Conservation (phyloP, 495 filamentous ascomycete genomes). For the Xylaria sp. region DNA sequence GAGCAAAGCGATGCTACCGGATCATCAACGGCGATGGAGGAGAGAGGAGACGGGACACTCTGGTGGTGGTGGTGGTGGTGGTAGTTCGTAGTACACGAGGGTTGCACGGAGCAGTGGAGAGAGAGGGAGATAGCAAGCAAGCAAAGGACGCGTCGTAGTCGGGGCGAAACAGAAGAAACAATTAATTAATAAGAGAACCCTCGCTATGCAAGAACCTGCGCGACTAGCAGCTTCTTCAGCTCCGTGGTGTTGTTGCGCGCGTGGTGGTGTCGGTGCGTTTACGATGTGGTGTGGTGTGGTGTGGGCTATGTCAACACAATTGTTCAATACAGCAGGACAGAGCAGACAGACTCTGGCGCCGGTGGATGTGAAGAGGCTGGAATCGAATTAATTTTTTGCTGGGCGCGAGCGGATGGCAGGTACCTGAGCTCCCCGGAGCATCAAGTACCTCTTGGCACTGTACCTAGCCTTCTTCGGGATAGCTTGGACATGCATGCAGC, state of each 20-base stretch:
- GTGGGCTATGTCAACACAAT: conserved; percentile 16
- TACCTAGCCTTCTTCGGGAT: not conserved
- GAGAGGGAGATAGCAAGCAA: conserved; percentile 10
- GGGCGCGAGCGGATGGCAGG: conserved; percentile 1
- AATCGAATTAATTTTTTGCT: conserved; percentile 23
- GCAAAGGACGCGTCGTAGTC: conserved; percentile 10
- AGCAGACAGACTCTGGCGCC: not conserved
- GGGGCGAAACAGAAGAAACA: not conserved
- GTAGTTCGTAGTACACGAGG: conserved; percentile 10
- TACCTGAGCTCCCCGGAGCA: conserved; percentile 2
- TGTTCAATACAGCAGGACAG: not conserved
- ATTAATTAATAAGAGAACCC: not conserved
- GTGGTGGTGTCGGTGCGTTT: not conserved
- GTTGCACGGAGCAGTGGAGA: conserved; percentile 10
- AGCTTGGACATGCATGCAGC: not conserved
- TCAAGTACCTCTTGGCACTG: not conserved
- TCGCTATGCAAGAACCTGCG: conserved; percentile 3
- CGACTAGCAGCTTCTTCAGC: conserved; percentile 8
- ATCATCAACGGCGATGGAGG: conserved; percentile 39
- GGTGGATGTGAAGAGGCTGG: conserved; percentile 29
- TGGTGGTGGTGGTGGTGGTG: too few relatives aligned
- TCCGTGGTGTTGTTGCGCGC: conserved; percentile 19
- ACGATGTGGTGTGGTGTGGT: too few relatives aligned
- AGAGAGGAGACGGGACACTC: too few relatives aligned
- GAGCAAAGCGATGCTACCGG: conserved; percentile 40